Percentiles rank a stretch among this genome's conserved stretches.
Conservation (phyloP, 139 green algal genomes). For the Dunaliella primolecta region DNA sequence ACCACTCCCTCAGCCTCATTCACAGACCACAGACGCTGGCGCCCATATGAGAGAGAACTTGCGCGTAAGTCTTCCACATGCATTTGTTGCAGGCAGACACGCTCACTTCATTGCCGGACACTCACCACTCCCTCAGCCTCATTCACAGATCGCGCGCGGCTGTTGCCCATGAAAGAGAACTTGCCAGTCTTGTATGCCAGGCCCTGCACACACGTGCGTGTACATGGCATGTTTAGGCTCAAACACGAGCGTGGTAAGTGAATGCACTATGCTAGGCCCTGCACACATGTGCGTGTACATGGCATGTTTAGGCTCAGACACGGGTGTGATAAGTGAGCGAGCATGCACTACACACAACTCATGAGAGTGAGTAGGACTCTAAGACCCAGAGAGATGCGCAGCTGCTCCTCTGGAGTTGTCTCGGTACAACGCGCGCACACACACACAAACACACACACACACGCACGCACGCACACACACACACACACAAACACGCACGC, state of each 20-base stretch:
- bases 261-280: too few relatives aligned
- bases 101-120: too few relatives aligned
- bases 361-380: too few relatives aligned
- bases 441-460: background rate
- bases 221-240: background rate
- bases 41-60: too few relatives aligned
- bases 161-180: conserved; percentile 98
- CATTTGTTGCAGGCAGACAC: too few relatives aligned
- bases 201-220: background rate
- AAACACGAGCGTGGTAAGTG: background rate
- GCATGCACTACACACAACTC: too few relatives aligned
- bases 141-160: conserved; percentile 77
- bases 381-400: too few relatives aligned
- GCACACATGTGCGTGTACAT: background rate
- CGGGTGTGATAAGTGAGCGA: background rate
- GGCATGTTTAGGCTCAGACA: background rate
- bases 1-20: conserved; percentile 56
- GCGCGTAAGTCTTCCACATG: too few relatives aligned
- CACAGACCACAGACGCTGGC: too few relatives aligned
- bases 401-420: too few relatives aligned
- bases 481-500: background rate
- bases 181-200: conserved; percentile 88
- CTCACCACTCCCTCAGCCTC: conserved; percentile 82
- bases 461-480: background rate
- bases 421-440: background rate